Evolutionary conservation across 2,329 filamentous ascomycete genomes (phyloP).

Genomic region (Aspergillus eucalypticola): DNA sequence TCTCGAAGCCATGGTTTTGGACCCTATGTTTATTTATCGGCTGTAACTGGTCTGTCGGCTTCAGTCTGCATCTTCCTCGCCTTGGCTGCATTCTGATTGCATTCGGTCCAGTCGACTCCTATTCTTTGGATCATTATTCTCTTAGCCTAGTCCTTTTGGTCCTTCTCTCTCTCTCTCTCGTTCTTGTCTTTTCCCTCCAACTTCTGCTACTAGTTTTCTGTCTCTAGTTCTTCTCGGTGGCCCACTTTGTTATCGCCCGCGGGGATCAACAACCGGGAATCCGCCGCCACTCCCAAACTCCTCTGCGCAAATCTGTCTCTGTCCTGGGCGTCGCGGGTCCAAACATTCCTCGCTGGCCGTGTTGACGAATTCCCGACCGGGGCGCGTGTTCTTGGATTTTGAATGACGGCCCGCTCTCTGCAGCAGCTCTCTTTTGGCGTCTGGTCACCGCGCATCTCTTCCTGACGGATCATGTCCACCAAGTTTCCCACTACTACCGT

Average conservation of each 20-base stretch:
- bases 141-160: not conserved
- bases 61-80: not conserved
- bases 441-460: slow-evolving; percentile 15
- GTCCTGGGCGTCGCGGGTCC: not conserved
- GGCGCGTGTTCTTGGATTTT: slow-evolving; percentile 9
- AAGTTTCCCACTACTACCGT: slow-evolving; percentile 13
- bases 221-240: not conserved
- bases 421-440: slow-evolving; percentile 15
- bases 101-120: slow-evolving; percentile 1
- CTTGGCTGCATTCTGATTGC: slow-evolving; percentile 7
- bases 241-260: slow-evolving; percentile 8
- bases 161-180: too few relatives aligned
- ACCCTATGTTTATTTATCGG: slow-evolving; percentile 9
- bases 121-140: not conserved
- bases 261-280: slow-evolving; percentile 10
- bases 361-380: not conserved
- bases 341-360: slow-evolving; percentile 1
- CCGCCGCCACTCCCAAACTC: slow-evolving; percentile 3
- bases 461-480: slow-evolving; percentile 22
- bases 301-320: not conserved
- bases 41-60: not conserved
- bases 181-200: not conserved
- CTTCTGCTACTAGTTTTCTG: not conserved
- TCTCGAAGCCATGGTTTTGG: not conserved
- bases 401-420: slow-evolving; percentile 17